phyloP scores from a whole-genome alignment of 1,284 basidiomycete genomes.

The Rhodotorula sp. region DNA sequence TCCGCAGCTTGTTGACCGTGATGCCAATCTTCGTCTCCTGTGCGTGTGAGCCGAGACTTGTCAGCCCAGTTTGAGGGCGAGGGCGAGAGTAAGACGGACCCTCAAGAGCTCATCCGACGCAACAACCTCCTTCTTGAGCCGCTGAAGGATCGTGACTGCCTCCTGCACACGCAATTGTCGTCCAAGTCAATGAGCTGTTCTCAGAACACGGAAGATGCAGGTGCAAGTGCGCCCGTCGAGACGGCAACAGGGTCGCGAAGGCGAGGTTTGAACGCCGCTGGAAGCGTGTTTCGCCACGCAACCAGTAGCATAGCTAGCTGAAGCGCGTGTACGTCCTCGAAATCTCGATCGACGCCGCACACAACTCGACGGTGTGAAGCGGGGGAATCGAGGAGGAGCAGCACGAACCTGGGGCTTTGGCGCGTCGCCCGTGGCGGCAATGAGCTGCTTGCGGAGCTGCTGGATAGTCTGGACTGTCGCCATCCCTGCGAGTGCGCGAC shows the following conservation, averaged over 20 bases:
- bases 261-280: no score
- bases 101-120: constrained; percentile 85
- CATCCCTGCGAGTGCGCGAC: background rate
- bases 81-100: constrained; percentile 60
- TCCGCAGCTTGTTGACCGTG: constrained; percentile 84
- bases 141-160: constrained; percentile 66
- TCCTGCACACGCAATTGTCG: constrained; percentile 58
- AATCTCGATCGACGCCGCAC: no score
- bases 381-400: background rate
- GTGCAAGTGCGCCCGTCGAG: no score
- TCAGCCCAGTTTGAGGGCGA: background rate
- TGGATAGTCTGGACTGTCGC: constrained; percentile 13
- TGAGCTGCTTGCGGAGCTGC: constrained; percentile 41
- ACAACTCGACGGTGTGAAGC: background rate
- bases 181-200: background rate
- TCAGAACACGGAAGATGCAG: no score
- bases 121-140: constrained; percentile 73
- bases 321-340: background rate
- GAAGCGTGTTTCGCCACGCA: no score
- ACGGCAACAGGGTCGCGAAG: no score
- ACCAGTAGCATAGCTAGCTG: background rate
- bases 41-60: no score
- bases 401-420: constrained; percentile 31
- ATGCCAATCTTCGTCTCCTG: constrained; percentile 90
- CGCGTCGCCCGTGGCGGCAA: constrained; percentile 22